Evolutionary conservation across 108 stramenopile genomes (phyloP), one percentile per base, ranked within the genome.

Genomic region (Cyclotella sp.): DNA sequence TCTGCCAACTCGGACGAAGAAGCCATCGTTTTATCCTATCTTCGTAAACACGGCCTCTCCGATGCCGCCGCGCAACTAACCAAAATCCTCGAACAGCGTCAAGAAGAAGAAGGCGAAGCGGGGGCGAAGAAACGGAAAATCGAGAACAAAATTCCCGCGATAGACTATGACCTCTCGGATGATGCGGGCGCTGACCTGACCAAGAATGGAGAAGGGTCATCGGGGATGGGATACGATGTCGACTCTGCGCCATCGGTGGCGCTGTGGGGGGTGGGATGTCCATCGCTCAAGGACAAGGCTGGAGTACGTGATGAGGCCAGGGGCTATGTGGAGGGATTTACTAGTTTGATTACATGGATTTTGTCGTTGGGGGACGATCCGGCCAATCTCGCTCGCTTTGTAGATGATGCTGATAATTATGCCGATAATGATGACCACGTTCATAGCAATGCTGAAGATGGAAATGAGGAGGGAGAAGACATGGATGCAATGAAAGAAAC

Each of bases 361-460:
- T 84, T 96, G 73, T 79, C 72, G 12, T 77, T 96, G 57, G 92
- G 92, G n/a, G 95, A 96, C 72, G 90, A 95, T 72, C 68, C 87
- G 62, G 83, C 76, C 44, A 84, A 87, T 76, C 75, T 78, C 41
- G 82, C 88, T 71, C 61, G 60, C 51, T 83, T 61, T 63, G 69
- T 82, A 0, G 10, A 22, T 58, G 57, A 27, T 26, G 41, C 10
- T 30, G 34, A 29, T 9, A 27, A 39, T 53, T 15, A 19, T 75
- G 42, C 12, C 3, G 21, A 53, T 6, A 19, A 63, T 44, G 47
- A 54, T 27, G 45, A 59, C 43, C 11, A 26, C 13, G 51, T 6
- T 15, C 16, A 6, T 24, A 53, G 42, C 22, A 21, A 58, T 52
- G 41, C 19, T 19, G n/a, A 68, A 44, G 61, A 57, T 39, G 55